Conservation (phyloP, 1,284 basidiomycete genomes). For the Exobasidium cylindrosporum region DNA sequence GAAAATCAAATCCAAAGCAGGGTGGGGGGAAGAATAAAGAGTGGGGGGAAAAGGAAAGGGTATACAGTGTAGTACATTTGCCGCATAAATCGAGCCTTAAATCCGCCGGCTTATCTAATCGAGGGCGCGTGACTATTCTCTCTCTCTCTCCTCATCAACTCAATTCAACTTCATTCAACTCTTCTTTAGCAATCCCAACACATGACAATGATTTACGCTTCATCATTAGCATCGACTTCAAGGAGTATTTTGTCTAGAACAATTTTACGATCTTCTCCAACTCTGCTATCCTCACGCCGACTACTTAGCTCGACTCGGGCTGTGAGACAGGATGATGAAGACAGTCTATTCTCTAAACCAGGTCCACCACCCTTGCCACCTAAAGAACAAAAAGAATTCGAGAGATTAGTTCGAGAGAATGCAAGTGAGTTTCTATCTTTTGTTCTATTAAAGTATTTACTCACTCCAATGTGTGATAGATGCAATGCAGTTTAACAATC, state of each 20-base stretch:
- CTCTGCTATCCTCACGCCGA: neutral
- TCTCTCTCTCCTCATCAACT: no score
- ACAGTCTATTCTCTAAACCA: conserved; percentile 44
- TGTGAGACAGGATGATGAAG: neutral
- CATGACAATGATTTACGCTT: neutral
- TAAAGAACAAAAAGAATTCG: conserved; percentile 57
- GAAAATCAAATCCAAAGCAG: no score
- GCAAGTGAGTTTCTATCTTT: conserved; percentile 28
- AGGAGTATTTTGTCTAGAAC: neutral
- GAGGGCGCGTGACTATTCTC: no score
- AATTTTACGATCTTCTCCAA: neutral
- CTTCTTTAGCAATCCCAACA: no score
- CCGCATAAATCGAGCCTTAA: no score
- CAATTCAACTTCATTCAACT: no score
- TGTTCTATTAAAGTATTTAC: neutral
- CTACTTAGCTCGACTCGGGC: neutral
- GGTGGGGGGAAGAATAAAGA: no score
- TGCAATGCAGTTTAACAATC: conserved; percentile 18
- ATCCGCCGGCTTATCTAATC: no score
- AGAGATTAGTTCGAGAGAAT: conserved; percentile 52
- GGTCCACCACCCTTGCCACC: conserved; percentile 55
- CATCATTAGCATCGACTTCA: neutral
- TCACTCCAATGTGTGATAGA: no score
- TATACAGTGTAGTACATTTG: no score
- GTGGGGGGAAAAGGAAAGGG: no score